phyloP scores from a whole-genome alignment of 225 moss, liverwort and hornwort species.

The Anthoceros angustus region DNA sequence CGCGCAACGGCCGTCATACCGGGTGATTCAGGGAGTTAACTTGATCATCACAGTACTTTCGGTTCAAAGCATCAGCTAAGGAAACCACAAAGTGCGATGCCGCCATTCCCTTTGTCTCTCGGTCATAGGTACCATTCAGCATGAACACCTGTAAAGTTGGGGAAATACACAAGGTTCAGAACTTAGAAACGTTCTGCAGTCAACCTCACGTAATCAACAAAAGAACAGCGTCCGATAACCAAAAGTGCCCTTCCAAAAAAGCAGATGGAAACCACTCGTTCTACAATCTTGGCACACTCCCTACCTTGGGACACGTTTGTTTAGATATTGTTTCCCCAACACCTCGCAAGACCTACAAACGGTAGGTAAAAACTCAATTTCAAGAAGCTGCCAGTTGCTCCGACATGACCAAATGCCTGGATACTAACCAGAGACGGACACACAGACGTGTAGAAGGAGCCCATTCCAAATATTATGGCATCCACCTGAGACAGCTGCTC shows the following conservation, averaged over 20 bases:
- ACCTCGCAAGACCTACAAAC: constrained; percentile 54
- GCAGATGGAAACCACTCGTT: background rate
- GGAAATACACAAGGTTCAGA: background rate
- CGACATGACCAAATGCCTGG: background rate
- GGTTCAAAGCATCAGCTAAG: constrained; percentile 74
- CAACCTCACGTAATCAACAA: no score
- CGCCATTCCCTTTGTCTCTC: constrained; percentile 82
- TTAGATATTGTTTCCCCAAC: constrained; percentile 84
- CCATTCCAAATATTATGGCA: constrained; percentile 92
- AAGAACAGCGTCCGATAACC: background rate
- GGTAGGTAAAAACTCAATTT: background rate
- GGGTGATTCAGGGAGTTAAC: constrained; percentile 42
- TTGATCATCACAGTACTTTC: constrained; percentile 61
- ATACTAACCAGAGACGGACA: constrained; percentile 79
- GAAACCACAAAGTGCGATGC: constrained; percentile 64
- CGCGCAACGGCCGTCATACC: constrained; percentile 26
- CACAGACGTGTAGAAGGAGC: constrained; percentile 90
- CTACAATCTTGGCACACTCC: constrained; percentile 7
- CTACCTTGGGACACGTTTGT: constrained; percentile 78
- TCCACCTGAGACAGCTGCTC: constrained; percentile 84
- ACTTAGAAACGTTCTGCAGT: background rate
- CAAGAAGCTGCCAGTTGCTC: background rate
- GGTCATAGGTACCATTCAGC: constrained; percentile 78
- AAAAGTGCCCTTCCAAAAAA: background rate
- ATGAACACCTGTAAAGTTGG: constrained; percentile 62